Evolutionary conservation across 2,329 filamentous ascomycete species (phyloP).

Genomic region (Thielaviopsis musarum): DNA sequence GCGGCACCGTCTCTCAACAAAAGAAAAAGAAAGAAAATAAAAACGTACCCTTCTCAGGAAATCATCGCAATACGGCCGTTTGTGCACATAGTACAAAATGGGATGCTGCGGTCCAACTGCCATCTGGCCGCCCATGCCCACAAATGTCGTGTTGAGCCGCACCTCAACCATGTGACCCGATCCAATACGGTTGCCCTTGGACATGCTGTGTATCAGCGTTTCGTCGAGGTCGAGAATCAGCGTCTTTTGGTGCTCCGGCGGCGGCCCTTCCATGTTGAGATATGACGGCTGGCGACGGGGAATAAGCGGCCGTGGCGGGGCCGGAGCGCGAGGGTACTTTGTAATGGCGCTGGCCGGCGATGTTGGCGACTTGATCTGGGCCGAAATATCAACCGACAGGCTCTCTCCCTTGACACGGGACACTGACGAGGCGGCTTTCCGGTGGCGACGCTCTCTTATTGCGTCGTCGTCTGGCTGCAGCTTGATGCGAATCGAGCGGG

Average conservation of each 20-base stretch:
- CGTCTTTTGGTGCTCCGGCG: constrained; percentile 62
- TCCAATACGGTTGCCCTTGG: constrained; percentile 88
- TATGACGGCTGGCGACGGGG: constrained; percentile 83
- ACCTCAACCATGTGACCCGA: constrained; percentile 99
- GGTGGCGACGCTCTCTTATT: constrained; percentile 56
- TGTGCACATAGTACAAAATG: constrained; percentile 97
- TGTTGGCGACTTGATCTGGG: constrained; percentile 84
- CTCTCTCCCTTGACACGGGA: constrained; percentile 10
- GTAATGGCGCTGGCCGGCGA: constrained; percentile 65
- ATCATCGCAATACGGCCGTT: constrained; percentile 90
- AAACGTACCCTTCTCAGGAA: constrained; percentile 62
- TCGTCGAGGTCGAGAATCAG: constrained; percentile 92
- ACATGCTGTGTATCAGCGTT: constrained; percentile 94
- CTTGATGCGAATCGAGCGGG: constrained; percentile 76
- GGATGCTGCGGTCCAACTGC: constrained; percentile 74
- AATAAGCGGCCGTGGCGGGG: constrained; percentile 76
- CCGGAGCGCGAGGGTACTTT: constrained; percentile 78
- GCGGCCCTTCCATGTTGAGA: constrained; percentile 40
- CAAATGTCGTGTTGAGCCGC: constrained; percentile 57
- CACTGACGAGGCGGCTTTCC: constrained; percentile 27
- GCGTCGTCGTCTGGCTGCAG: constrained; percentile 60
- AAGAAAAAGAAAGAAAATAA: background rate
- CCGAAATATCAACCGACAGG: constrained; percentile 37
- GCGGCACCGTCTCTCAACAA: background rate
- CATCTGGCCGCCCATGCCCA: constrained; percentile 49